phyloP scores from a whole-genome alignment of 176 grass and related monocot genomes.

The Alloteropsis semialata region DNA sequence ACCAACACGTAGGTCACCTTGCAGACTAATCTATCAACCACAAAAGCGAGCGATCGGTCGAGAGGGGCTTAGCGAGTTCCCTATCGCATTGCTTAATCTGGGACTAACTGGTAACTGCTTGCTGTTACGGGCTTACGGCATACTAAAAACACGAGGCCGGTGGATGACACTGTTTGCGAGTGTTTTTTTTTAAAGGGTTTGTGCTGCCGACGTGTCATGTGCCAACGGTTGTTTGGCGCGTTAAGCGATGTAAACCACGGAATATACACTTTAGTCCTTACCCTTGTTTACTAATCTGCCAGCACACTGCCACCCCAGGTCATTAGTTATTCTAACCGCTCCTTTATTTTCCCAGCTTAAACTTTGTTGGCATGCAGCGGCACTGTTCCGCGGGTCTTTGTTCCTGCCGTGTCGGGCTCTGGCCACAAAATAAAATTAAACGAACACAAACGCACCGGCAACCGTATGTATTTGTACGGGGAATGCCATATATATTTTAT shows the following conservation, averaged over 20 bases:
- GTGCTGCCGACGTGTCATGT: not conserved
- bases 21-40: not conserved
- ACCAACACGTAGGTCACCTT: not conserved
- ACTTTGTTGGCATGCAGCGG: not conserved
- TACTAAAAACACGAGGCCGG: conserved; percentile 1
- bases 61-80: too few relatives aligned
- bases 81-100: too few relatives aligned
- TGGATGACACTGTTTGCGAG: too few relatives aligned
- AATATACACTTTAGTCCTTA: not conserved
- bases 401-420: conserved; percentile 18
- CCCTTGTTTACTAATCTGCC: not conserved
- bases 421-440: not conserved
- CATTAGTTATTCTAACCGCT: conserved; percentile 23
- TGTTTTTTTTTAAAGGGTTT: too few relatives aligned
- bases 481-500: conserved; percentile 6
- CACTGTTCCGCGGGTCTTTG: not conserved
- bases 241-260: not conserved
- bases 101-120: too few relatives aligned
- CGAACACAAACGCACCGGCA: not conserved
- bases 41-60: not conserved
- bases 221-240: conserved; percentile 4
- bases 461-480: not conserved
- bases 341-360: not conserved
- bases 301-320: conserved; percentile 1
- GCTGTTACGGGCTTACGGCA: not conserved